Evolutionary conservation across 495 filamentous ascomycete species (phyloP).

Genomic region (Penicillium odoratum): DNA sequence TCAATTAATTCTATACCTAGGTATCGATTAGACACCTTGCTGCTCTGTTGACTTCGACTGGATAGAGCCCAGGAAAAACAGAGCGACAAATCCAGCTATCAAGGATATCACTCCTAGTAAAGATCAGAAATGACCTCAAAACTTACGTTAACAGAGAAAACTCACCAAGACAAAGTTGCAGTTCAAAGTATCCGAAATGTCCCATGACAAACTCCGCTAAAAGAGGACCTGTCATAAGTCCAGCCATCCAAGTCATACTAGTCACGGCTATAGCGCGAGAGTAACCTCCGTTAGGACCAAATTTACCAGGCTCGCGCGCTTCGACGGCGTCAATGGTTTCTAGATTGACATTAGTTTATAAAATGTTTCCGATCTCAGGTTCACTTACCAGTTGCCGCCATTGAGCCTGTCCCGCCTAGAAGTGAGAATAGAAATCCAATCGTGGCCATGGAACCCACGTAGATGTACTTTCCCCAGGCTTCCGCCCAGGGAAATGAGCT

Average conservation of each 20-base stretch:
- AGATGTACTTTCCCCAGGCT: constrained; percentile 22
- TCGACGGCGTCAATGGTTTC: constrained; percentile 31
- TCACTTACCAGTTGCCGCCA: constrained; percentile 36
- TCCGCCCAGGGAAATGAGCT: constrained; percentile 19
- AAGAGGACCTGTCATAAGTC: constrained; percentile 36
- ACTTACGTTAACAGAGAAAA: not conserved
- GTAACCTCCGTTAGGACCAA: constrained; percentile 37
- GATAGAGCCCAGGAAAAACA: constrained; percentile 2
- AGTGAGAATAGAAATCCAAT: constrained; percentile 24
- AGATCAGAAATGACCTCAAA: not conserved
- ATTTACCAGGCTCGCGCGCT: constrained; percentile 27
- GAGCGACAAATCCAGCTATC: constrained; percentile 1
- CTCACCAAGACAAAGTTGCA: constrained; percentile 37
- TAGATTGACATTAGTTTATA: constrained; percentile 1
- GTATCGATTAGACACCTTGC: too few species aligned
- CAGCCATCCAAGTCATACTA: constrained; percentile 36
- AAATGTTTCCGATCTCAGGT: not conserved
- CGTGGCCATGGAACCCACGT: constrained; percentile 15
- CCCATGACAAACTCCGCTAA: constrained; percentile 34
- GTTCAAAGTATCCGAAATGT: constrained; percentile 32
- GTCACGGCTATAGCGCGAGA: constrained; percentile 39
- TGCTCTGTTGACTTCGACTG: too few species aligned
- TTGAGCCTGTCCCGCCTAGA: constrained; percentile 28
- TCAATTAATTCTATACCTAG: too few species aligned
- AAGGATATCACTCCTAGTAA: constrained; percentile 9